Evolutionary conservation across 2,329 filamentous ascomycete species (phyloP).

Genomic region (Aspergillus neotritici): DNA sequence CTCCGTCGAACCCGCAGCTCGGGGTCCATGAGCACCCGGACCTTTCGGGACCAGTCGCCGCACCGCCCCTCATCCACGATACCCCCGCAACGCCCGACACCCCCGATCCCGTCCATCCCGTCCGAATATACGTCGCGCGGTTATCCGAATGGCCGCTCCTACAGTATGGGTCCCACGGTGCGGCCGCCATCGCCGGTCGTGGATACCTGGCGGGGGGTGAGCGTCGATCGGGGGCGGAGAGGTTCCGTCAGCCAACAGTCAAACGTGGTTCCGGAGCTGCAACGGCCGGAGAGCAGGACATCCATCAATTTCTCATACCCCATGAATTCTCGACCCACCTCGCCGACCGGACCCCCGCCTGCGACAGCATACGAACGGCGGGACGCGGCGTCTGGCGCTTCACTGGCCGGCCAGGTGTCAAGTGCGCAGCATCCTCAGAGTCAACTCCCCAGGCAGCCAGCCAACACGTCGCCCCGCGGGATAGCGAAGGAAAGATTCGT

Average conservation of each 20-base stretch:
- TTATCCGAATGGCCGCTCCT: conserved; percentile 37
- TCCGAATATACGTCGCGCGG: conserved; percentile 37
- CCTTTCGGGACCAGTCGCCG: conserved; percentile 74
- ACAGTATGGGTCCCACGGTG: conserved; percentile 48
- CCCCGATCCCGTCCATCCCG: conserved; percentile 72
- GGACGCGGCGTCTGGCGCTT: conserved; percentile 11
- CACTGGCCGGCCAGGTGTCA: conserved; percentile 19
- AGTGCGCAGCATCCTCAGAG: conserved; percentile 18
- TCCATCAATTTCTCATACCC: conserved; percentile 48
- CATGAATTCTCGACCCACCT: conserved; percentile 37
- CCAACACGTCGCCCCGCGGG: conserved; percentile 25
- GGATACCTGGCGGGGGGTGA: conserved; percentile 34
- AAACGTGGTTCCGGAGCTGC: conserved; percentile 31
- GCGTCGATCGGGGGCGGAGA: conserved; percentile 32
- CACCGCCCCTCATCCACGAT: conserved; percentile 41
- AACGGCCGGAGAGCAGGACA: conserved; percentile 36
- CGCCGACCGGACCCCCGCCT: conserved; percentile 26
- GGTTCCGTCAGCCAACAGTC: conserved; percentile 14
- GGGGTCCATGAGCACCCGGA: conserved; percentile 81
- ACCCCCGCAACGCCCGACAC: conserved; percentile 48
- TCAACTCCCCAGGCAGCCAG: conserved; percentile 20
- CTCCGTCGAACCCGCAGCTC: conserved; percentile 64
- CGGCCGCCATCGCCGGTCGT: conserved; percentile 42
- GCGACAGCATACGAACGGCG: conserved; percentile 8
- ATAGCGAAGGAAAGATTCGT: conserved; percentile 19